Conservation (phyloP, 768 basidiomycete species). For the Floccularia luteovirens region DNA sequence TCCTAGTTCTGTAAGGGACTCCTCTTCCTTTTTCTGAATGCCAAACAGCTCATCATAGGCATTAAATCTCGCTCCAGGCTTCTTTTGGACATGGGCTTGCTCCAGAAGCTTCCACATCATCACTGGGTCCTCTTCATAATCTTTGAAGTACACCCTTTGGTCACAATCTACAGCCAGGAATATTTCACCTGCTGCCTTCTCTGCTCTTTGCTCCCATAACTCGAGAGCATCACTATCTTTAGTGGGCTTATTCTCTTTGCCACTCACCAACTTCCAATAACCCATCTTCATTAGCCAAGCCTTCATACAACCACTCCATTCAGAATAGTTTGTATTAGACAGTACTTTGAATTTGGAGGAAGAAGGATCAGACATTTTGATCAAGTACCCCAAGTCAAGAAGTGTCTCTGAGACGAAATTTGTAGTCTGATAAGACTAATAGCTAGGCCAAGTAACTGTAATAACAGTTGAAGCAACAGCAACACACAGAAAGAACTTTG, state of each 20-base stretch:
- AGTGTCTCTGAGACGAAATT: no score
- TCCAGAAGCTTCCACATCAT: conserved; percentile 13
- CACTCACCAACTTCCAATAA: not conserved
- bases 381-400: no score
- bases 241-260: not conserved
- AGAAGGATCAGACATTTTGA: no score
- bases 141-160: conserved; percentile 12
- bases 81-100: conserved; percentile 12
- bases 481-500: no score
- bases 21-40: conserved; percentile 11
- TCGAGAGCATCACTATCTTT: not conserved
- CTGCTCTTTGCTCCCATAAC: conserved; percentile 3
- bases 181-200: conserved; percentile 13
- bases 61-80: conserved; percentile 13
- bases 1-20: conserved; percentile 8
- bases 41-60: conserved; percentile 10
- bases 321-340: not conserved
- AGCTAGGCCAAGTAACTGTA: no score
- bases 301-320: not conserved
- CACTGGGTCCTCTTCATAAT: conserved; percentile 12
- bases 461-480: no score
- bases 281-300: not conserved
- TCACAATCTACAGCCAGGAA: conserved; percentile 10
- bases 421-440: no score
- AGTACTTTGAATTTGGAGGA: not conserved